Base-by-base conservation (phyloP, 257 asterid genomes). In the Nicotiana tabacum region DNA sequence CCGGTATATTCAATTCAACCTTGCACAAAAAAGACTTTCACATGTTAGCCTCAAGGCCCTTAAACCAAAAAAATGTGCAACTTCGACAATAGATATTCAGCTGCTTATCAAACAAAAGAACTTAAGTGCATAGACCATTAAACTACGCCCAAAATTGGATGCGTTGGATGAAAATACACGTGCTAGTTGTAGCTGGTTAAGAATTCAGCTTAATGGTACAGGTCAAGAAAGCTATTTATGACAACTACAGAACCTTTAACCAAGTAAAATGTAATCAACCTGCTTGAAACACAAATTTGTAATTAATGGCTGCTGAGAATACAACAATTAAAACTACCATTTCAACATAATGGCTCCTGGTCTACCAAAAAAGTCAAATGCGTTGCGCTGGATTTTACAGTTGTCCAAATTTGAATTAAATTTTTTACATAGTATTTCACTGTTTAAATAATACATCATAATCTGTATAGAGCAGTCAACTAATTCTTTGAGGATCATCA, bases 1-100 rank as follows among this genome's bases (percentile, higher is more conserved):
- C 90, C 8, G 87, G 87, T 81, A 89, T 86, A 39, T 56, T 90
- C 90, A 91, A 86, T 78, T 89, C 92, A 88, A 91, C 91, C 99
- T 95, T 86, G 81, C 74, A 48, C 43, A 39, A 80, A 84, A 80
- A 51, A 83, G 77, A 27, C 30, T 39, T 21, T 6, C 66, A 30
- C 80, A 74, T 48, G 62, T 69, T 70, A 68, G 78, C 5, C 18
- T 68, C 43, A 51, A 33, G 48, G 16, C 83, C 51, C 30, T 66
- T 16, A 15, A 43, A 6, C 33, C 48, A 51, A 81, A 30, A 48
- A 74, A 27, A 48, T 74, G 51, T 74, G 62, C 43, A 48, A 74
- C 80, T 46, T 24, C 61, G 0, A 48, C 67, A 2, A n/a, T 29
- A 66, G 24, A 81, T 81, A 33, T 24, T 57, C 74, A 66, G 53